A percentile compares a stretch with the other conserved stretches of the same genome.
These are phyloP conservation scores for Moesziomyces globuligerus DNA, from an alignment of 1,284 basidiomycete genomes.

Conservation along the genomic window DNA sequence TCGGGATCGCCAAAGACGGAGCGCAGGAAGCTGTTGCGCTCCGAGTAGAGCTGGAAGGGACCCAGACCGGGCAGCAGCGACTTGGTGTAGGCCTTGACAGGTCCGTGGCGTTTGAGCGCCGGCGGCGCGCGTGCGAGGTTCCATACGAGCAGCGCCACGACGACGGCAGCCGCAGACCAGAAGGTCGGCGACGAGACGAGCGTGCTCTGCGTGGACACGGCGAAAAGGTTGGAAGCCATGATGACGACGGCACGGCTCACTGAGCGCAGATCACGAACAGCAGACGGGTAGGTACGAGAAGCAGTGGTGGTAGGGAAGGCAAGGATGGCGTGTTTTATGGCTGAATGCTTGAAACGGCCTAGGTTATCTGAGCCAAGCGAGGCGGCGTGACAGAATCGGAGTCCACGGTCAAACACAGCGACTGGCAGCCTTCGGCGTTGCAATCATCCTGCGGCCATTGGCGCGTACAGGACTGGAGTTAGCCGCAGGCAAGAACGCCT, in stretches of 20 bases:
- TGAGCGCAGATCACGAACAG: no score
- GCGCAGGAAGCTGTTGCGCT: slow-evolving; percentile 44
- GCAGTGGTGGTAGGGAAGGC: not conserved
- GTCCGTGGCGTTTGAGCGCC: slow-evolving; percentile 14
- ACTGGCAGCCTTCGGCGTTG: no score
- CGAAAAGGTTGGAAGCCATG: slow-evolving; percentile 23
- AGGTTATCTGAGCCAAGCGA: no score
- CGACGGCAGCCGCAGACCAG: slow-evolving; percentile 19
- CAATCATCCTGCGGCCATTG: no score
- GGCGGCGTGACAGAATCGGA: no score
- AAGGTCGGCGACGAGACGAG: slow-evolving; percentile 41
- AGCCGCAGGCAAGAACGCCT: no score
- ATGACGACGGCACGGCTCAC: no score
- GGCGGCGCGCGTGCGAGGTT: slow-evolving; percentile 35
- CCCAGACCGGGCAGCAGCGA: slow-evolving; percentile 32
- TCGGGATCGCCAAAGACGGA: slow-evolving; percentile 45
- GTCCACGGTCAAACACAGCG: no score
- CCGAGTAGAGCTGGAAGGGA: slow-evolving; percentile 32
- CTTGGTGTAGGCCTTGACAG: slow-evolving; percentile 25
- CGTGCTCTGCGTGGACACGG: slow-evolving; percentile 19
- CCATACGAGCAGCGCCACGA: slow-evolving; percentile 15
- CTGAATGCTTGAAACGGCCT: no score
- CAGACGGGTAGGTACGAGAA: not conserved
- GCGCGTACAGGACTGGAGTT: no score
- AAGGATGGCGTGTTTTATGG: no score